Evolutionary conservation across 73 alveolate genomes (phyloP), one percentile per base, ranked within the genome.

Genomic region (Paramecium octaurelia): DNA sequence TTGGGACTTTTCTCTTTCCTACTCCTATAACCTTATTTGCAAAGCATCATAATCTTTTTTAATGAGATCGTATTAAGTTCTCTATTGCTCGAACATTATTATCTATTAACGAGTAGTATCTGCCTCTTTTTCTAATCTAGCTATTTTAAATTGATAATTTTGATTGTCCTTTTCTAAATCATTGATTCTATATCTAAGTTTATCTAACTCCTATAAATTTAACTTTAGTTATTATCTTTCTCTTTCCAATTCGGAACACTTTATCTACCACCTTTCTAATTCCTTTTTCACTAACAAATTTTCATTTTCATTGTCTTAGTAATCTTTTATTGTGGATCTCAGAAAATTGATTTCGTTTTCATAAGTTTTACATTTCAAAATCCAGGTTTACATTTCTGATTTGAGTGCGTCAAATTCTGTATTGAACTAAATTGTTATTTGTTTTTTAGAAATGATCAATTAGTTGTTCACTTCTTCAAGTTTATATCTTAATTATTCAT

Each of bases 311-410:
- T n/a, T 38, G 0, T 70, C 57, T 20, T 59, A 16, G 23, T 59
- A 59, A 20, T 59, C 77, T 10, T 4, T 12, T 18, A 70, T 70
- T 31, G 57, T 35, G 6, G 48, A 31, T 70, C 59, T 40, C 18
- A 73, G 10, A 43, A 73, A 73, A 24, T 24, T 38, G 29, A 70
- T 29, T 70, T 70, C 48, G 6, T 70, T 70, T 70, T 70, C 86
- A 31, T 70, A 70, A 31, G 48, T 35, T 31, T 29, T 29, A 70
- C 86, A 70, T 35, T 70, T 70, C 27, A 70, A 29, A 24, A 27
- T 70, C 86, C 86, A 70, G 34, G 86, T 24, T 12, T 70, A 18
- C 58, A 70, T 70, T 70, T 70, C 86, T 12, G 48, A 31, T 70
- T 70, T 35, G 6, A 70, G 40, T 14, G 77, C 77, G 0, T 59